Evolutionary conservation across 2,329 filamentous ascomycete genomes (phyloP), one percentile per base, ranked within the genome.

Genomic region (Penicillium sp.): DNA sequence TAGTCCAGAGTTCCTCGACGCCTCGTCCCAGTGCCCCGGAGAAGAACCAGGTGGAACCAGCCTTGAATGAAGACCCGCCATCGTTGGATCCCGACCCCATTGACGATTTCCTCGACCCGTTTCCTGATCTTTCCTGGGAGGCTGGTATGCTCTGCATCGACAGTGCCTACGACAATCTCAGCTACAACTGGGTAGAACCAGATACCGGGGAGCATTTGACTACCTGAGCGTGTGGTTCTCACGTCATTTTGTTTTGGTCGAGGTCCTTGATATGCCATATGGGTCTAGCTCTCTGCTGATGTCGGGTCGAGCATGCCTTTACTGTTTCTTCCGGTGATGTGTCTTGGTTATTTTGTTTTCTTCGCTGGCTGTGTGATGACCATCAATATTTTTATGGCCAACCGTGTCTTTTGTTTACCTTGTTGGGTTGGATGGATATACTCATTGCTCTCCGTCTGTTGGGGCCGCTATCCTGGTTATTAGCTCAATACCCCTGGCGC

Each of bases 361-460:
- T 49, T 25, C 28, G n/a, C 17, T 15, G 10, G 43, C 25, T 25
- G 25, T 28, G 14, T 4, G 14, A 45, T 22, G 31, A 31, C 8
- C 8, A 31, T 11, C 6, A 31, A 31, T 47, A 47, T 47, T 47
- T 3, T 31, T 47, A 31, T 31, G 10, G n/a, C 22, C 14, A 47
- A 17, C 14, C 22, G 28, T 28, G 28, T 28, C 31, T 35, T 48
- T 49, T 49, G 45, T 49, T 49, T 49, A 49, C 15, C 8, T 49
- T 49, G 28, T 10, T 31, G 31, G 53, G 34, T 47, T 39, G 42
- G 53, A 15, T 48, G 38, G 53, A 55, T 55, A 55, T 55, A 55
- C 34, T 31, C 35, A 17, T 45, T 28, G 22, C 53, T 42, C 14
- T 25, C 14, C 15, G 17, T 20, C 17, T 43, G 15, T 55, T 20